Evolutionary conservation across 2,329 filamentous ascomycete species (phyloP).

Genomic region (Botrytis sinoallii): DNA sequence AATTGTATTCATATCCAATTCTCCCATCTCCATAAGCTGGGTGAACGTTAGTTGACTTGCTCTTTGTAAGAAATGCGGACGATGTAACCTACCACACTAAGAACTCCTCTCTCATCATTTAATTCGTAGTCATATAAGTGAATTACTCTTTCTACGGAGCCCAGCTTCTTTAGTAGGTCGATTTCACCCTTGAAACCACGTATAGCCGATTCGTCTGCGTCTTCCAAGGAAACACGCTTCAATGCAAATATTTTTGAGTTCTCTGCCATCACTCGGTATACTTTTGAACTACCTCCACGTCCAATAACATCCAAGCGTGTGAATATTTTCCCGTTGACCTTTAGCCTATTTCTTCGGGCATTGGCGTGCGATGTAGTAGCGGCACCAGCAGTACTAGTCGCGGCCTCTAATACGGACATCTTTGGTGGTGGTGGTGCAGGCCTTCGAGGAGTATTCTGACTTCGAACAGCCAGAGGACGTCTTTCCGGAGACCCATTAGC

Average conservation of each 20-base stretch:
- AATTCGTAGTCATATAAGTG: slow-evolving; percentile 89
- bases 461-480: slow-evolving; percentile 53
- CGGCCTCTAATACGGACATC: slow-evolving; percentile 93
- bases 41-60: not conserved
- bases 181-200: slow-evolving; percentile 94
- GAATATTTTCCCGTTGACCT: slow-evolving; percentile 87
- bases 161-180: slow-evolving; percentile 77
- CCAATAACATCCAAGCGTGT: slow-evolving; percentile 88
- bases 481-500: slow-evolving; percentile 51
- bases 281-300: slow-evolving; percentile 87
- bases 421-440: slow-evolving; percentile 79
- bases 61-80: not conserved
- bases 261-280: slow-evolving; percentile 95
- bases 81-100: slow-evolving; percentile 66
- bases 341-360: slow-evolving; percentile 76
- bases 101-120: slow-evolving; percentile 84
- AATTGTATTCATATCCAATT: slow-evolving; percentile 86
- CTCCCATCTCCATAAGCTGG: slow-evolving; percentile 94
- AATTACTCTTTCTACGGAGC: slow-evolving; percentile 85
- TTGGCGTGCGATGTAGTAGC: slow-evolving; percentile 65
- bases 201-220: slow-evolving; percentile 80
- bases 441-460: slow-evolving; percentile 70
- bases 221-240: slow-evolving; percentile 87
- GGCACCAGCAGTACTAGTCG: slow-evolving; percentile 78
- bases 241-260: slow-evolving; percentile 94